Conservation (phyloP, 2,329 filamentous ascomycete genomes). For the Fusarium solani-melongenae region DNA sequence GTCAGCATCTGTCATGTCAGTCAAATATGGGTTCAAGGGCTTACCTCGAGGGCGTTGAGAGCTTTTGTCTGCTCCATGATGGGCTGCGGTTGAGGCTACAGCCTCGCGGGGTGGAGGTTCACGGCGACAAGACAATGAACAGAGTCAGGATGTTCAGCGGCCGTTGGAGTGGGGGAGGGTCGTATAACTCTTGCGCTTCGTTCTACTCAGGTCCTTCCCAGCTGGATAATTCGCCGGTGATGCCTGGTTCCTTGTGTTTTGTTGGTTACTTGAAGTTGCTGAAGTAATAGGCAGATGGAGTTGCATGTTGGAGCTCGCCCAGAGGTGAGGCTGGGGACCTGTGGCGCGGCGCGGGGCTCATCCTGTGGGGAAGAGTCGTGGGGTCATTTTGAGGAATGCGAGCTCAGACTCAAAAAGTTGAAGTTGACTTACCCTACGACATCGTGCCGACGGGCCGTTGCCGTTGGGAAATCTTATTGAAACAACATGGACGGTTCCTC, state of each 20-base stretch:
- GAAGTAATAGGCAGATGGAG: constrained; percentile 16
- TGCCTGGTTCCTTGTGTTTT: background rate
- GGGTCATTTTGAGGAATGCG: background rate
- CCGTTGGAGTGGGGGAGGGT: background rate
- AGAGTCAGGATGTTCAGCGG: constrained; percentile 5
- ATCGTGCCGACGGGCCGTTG: background rate
- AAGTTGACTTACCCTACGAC: constrained; percentile 19
- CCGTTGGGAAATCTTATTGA: background rate
- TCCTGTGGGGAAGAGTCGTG: constrained; percentile 20
- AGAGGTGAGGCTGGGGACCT: constrained; percentile 41
- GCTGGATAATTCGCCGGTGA: background rate
- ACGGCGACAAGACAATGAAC: constrained; percentile 4
- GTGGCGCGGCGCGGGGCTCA: constrained; percentile 41
- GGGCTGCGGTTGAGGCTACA: constrained; percentile 36
- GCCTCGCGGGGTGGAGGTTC: constrained; percentile 29
- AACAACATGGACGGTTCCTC: background rate
- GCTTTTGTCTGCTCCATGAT: constrained; percentile 80
- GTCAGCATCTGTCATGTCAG: background rate
- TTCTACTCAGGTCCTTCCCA: background rate
- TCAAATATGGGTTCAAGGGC: background rate
- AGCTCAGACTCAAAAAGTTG: background rate
- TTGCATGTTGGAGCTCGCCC: constrained; percentile 18
- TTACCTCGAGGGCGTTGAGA: constrained; percentile 71
- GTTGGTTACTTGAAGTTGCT: constrained; percentile 1
- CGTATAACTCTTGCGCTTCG: background rate